phyloP scores from a whole-genome alignment of 305 asterid species.

The Fraxinus platypoda region DNA sequence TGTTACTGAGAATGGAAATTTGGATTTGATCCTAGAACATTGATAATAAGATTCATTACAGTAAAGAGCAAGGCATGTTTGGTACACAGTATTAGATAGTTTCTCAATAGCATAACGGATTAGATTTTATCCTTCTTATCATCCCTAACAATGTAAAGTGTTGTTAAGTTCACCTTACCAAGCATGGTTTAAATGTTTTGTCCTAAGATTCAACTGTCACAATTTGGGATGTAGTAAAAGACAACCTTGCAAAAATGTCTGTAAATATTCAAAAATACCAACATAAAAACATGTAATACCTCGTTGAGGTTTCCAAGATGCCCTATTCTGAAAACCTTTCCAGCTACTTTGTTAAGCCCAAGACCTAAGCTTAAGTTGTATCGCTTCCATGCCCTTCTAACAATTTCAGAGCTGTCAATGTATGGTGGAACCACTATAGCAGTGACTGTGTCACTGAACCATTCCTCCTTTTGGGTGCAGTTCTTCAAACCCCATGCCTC shows the following conservation, averaged over 20 bases:
- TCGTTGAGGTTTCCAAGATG: conserved; percentile 79
- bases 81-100: neutral
- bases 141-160: neutral
- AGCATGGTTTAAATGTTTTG: neutral
- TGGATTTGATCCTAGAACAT: neutral
- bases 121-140: neutral
- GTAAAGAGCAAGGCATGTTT: neutral
- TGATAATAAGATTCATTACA: neutral
- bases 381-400: conserved; percentile 85
- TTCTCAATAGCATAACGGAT: neutral
- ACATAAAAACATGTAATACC: conserved; percentile 15
- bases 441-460: conserved; percentile 91
- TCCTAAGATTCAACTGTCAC: neutral
- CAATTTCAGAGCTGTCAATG: conserved; percentile 75
- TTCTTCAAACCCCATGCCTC: conserved; percentile 99
- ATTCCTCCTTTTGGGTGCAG: conserved; percentile 96
- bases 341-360: conserved; percentile 96
- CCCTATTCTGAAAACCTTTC: conserved; percentile 95
- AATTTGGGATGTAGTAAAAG: neutral
- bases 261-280: neutral
- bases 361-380: conserved; percentile 96
- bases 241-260: neutral
- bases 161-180: neutral
- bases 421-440: conserved; percentile 83
- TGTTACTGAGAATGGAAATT: neutral